Percentiles rank a stretch among this genome's conserved stretches.
Evolutionary conservation across 371 early-diverging fungal genomes (phyloP).

Genomic region (Parasitella parasitica): DNA sequence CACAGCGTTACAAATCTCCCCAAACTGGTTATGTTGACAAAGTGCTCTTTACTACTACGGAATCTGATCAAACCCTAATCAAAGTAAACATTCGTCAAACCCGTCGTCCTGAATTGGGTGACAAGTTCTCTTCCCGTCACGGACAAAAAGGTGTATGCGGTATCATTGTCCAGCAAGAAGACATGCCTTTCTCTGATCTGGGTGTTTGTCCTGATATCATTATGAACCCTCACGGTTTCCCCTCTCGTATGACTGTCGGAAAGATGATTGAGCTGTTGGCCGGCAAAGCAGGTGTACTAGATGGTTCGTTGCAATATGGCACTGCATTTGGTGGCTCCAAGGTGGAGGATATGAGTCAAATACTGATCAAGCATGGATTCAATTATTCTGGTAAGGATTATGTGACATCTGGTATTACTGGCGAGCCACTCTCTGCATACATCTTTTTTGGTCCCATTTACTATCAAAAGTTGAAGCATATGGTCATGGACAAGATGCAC

Average conservation of each 20-base stretch:
- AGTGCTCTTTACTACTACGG: slow-evolving; percentile 92
- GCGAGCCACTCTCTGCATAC: slow-evolving; percentile 92
- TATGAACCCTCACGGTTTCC: slow-evolving; percentile 99
- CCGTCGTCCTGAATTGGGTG: slow-evolving; percentile 98
- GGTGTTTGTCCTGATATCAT: slow-evolving; percentile 98
- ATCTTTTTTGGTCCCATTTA: slow-evolving; percentile 99
- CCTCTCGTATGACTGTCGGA: slow-evolving; percentile 99
- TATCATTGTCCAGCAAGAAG: slow-evolving; percentile 95
- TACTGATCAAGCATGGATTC: slow-evolving; percentile 94
- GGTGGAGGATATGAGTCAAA: slow-evolving; percentile 94
- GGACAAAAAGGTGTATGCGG: slow-evolving; percentile 99
- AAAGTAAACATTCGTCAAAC: slow-evolving; percentile 97
- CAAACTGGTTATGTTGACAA: slow-evolving; percentile 84
- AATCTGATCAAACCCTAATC: slow-evolving; percentile 91
- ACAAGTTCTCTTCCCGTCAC: slow-evolving; percentile 99
- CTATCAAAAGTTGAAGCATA: slow-evolving; percentile 99
- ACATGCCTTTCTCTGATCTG: slow-evolving; percentile 99
- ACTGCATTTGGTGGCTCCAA: slow-evolving; percentile 97
- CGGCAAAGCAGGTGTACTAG: slow-evolving; percentile 98
- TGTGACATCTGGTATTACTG: slow-evolving; percentile 92
- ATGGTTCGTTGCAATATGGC: slow-evolving; percentile 95
- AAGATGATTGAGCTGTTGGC: slow-evolving; percentile 99
- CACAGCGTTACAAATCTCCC: slow-evolving; percentile 86
- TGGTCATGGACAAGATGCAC: slow-evolving; percentile 99
- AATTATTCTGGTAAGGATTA: slow-evolving; percentile 99